Evolutionary conservation across 352 stramenopile genomes (phyloP).

Genomic region (Thraustochytrium striatum): DNA sequence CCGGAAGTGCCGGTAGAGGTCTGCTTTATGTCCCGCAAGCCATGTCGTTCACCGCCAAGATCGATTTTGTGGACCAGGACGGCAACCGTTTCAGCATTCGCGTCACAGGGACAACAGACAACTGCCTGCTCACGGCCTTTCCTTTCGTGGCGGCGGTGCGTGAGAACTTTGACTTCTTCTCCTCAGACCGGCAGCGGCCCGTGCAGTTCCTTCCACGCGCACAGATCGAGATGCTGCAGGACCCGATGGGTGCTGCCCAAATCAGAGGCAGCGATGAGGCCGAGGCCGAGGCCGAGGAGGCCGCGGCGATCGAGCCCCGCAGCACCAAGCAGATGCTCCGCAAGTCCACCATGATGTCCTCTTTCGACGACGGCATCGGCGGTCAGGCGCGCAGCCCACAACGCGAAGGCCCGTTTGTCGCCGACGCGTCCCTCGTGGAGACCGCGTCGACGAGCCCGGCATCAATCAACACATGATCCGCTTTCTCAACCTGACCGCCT

Average conservation of each 20-base stretch:
- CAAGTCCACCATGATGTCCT: too few species aligned
- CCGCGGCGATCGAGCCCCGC: too few species aligned
- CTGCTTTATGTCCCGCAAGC: conserved; percentile 69
- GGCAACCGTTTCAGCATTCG: conserved; percentile 75
- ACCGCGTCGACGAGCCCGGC: conserved; percentile 32
- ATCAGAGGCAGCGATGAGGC: conserved; percentile 45
- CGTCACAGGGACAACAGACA: conserved; percentile 78
- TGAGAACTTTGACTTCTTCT: conserved; percentile 54
- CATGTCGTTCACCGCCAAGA: conserved; percentile 80
- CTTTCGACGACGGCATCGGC: neutral
- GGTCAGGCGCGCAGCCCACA: neutral
- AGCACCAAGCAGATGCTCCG: too few species aligned
- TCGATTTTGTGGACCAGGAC: conserved; percentile 86
- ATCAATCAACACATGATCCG: conserved; percentile 49
- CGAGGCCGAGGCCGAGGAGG: neutral
- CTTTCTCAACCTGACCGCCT: conserved; percentile 53
- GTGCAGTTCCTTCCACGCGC: conserved; percentile 51
- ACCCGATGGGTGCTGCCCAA: conserved; percentile 40
- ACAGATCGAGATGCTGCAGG: conserved; percentile 46
- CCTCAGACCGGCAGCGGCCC: conserved; percentile 35
- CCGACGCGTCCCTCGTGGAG: conserved; percentile 45
- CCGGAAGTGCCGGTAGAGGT: conserved; percentile 74
- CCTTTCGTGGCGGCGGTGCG: conserved; percentile 67
- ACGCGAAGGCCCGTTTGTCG: conserved; percentile 35
- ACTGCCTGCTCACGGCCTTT: conserved; percentile 83